Conservation (phyloP, 2,329 filamentous ascomycete species). For the Cadophora luteo-olivacea region DNA sequence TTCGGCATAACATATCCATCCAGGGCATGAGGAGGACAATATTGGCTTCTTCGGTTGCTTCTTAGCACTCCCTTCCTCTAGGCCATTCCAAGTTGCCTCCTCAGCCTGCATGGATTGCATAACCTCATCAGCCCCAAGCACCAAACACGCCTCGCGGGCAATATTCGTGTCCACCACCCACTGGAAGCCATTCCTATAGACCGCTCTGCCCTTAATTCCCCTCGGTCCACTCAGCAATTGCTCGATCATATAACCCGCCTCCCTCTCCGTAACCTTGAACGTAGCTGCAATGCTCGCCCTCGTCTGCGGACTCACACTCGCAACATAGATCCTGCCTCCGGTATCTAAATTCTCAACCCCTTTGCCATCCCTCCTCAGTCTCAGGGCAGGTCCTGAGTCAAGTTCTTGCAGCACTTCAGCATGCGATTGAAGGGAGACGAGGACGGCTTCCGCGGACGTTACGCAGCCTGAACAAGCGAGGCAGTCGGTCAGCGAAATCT, state of each 20-base stretch:
- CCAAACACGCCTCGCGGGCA: slow-evolving; percentile 82
- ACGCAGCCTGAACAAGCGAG: slow-evolving; percentile 97
- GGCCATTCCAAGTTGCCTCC: slow-evolving; percentile 23
- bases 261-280: slow-evolving; percentile 73
- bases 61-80: neutral
- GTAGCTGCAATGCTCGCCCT: slow-evolving; percentile 88
- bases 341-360: slow-evolving; percentile 60
- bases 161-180: slow-evolving; percentile 93
- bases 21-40: slow-evolving; percentile 89
- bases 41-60: slow-evolving; percentile 60
- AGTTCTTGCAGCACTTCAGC: slow-evolving; percentile 86
- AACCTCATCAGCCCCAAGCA: slow-evolving; percentile 78
- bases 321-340: slow-evolving; percentile 80
- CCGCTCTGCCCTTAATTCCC: slow-evolving; percentile 74
- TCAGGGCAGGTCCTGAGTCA: slow-evolving; percentile 65
- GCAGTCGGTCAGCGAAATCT: slow-evolving; percentile 96
- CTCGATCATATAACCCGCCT: slow-evolving; percentile 83
- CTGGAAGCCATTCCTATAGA: slow-evolving; percentile 77
- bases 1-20: slow-evolving; percentile 98
- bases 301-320: slow-evolving; percentile 90
- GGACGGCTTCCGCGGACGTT: slow-evolving; percentile 95
- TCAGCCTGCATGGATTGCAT: slow-evolving; percentile 47
- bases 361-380: slow-evolving; percentile 44
- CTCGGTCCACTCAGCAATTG: slow-evolving; percentile 75
- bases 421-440: slow-evolving; percentile 93